Conservation (phyloP, 1,139 yeast species). For the Petasospora rhodanensis region DNA sequence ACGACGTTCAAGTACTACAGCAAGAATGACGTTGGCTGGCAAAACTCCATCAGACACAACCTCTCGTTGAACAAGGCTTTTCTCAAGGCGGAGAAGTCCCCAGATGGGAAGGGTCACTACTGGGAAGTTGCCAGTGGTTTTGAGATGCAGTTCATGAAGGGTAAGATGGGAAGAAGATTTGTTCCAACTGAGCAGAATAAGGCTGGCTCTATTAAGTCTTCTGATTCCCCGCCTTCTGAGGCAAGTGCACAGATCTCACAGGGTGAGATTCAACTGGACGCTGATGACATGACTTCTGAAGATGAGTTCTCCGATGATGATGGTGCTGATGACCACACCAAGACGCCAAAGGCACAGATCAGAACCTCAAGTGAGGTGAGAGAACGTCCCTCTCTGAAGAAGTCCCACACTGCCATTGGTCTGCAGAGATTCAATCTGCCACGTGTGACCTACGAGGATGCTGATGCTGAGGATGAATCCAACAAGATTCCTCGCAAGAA, state of each 20-base stretch:
- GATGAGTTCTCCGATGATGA: slow-evolving; percentile 22
- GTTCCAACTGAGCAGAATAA: too few species aligned
- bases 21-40: slow-evolving; percentile 90
- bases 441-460: slow-evolving; percentile 3
- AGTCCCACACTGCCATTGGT: slow-evolving; percentile 34
- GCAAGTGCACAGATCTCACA: not conserved
- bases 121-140: slow-evolving; percentile 87
- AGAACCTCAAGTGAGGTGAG: slow-evolving; percentile 11
- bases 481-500: slow-evolving; percentile 17
- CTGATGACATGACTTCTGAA: slow-evolving; percentile 22
- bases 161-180: slow-evolving; percentile 44
- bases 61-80: slow-evolving; percentile 81
- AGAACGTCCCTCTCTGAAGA: slow-evolving; percentile 25
- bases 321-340: slow-evolving; percentile 14
- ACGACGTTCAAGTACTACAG: slow-evolving; percentile 81
- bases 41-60: slow-evolving; percentile 80
- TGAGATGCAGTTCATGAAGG: slow-evolving; percentile 77
- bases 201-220: not conserved
- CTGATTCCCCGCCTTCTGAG: not conserved
- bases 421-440: slow-evolving; percentile 26
- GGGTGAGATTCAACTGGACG: slow-evolving; percentile 3
- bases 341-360: slow-evolving; percentile 23
- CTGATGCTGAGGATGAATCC: slow-evolving; percentile 11
- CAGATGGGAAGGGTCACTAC: slow-evolving; percentile 95
- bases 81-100: slow-evolving; percentile 84